Evolutionary conservation across 352 stramenopile genomes (phyloP).

Genomic region (Blastocystis sp.): DNA sequence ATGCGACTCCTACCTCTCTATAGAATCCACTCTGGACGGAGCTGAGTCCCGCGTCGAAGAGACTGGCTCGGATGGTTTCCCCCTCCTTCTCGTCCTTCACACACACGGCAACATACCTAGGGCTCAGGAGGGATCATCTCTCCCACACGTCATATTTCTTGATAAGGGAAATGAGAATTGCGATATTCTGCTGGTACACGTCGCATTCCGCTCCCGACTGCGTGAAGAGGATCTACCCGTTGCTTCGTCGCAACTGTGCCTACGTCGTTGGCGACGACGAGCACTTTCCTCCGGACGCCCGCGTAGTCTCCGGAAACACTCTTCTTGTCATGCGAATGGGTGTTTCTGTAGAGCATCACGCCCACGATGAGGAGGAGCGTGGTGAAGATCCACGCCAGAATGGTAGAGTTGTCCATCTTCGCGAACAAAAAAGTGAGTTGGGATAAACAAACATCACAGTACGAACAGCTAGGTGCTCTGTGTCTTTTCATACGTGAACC

Average conservation of each 20-base stretch:
- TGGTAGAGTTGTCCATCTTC: neutral
- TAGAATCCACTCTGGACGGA: neutral
- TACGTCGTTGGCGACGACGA: constrained; percentile 36
- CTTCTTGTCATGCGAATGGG: neutral
- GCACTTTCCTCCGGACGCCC: neutral
- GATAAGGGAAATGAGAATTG: neutral
- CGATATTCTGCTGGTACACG: constrained; percentile 5
- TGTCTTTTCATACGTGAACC: constrained; percentile 49
- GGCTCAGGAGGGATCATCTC: too few species aligned
- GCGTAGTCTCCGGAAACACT: neutral
- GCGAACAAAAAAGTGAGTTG: neutral
- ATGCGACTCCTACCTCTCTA: neutral
- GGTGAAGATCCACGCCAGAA: neutral
- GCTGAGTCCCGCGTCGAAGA: neutral
- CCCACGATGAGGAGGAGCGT: neutral
- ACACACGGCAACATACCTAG: constrained; percentile 14
- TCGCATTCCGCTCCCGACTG: neutral
- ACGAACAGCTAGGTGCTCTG: neutral
- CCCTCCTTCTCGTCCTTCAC: neutral
- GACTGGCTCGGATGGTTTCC: neutral
- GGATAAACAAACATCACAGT: constrained; percentile 43
- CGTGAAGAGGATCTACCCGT: neutral
- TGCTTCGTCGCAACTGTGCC: too few species aligned
- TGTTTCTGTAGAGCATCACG: neutral
- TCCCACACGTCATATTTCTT: constrained; percentile 4